Evolutionary conservation across 495 filamentous ascomycete genomes (phyloP).

Genomic region (Trichodelitschia bisporula): DNA sequence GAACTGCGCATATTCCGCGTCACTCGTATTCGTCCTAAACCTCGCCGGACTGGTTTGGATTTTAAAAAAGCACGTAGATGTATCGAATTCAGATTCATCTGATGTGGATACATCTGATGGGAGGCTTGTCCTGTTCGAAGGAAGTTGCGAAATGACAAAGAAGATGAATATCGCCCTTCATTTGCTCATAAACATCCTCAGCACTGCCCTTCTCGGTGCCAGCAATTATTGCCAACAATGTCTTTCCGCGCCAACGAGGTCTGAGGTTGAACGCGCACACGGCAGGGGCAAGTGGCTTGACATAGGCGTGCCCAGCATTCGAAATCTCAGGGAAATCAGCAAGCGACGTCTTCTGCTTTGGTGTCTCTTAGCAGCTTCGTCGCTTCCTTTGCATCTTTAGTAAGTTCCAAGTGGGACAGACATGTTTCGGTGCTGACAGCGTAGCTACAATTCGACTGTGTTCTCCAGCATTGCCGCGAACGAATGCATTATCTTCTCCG

Average conservation of each 20-base stretch:
- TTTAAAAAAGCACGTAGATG: too few relatives aligned
- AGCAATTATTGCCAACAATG: slow-evolving; percentile 14
- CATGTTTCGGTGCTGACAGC: not conserved
- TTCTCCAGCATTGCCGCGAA: slow-evolving; percentile 13
- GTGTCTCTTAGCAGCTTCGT: slow-evolving; percentile 6
- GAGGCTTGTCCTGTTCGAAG: slow-evolving; percentile 4
- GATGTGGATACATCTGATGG: too few relatives aligned
- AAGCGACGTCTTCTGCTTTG: slow-evolving; percentile 5
- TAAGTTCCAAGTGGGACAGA: slow-evolving; percentile 2
- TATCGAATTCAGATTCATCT: too few relatives aligned
- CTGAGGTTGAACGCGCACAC: slow-evolving; percentile 12
- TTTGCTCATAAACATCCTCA: slow-evolving; percentile 10
- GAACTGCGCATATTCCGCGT: too few relatives aligned
- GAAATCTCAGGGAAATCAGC: slow-evolving; percentile 9
- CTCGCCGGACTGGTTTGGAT: too few relatives aligned
- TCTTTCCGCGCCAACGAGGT: slow-evolving; percentile 11
- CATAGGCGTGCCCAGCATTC: slow-evolving; percentile 12
- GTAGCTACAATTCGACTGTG: slow-evolving; percentile 12
- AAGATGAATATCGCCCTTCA: slow-evolving; percentile 6
- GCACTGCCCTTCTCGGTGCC: slow-evolving; percentile 8
- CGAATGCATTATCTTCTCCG: slow-evolving; percentile 17
- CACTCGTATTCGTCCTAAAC: too few relatives aligned
- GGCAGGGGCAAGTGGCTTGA: slow-evolving; percentile 7
- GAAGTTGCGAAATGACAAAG: slow-evolving; percentile 5
- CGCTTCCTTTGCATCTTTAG: slow-evolving; percentile 13